phyloP scores from a whole-genome alignment of 345 rosid species.

The Zanthoxylum bungeanum region DNA sequence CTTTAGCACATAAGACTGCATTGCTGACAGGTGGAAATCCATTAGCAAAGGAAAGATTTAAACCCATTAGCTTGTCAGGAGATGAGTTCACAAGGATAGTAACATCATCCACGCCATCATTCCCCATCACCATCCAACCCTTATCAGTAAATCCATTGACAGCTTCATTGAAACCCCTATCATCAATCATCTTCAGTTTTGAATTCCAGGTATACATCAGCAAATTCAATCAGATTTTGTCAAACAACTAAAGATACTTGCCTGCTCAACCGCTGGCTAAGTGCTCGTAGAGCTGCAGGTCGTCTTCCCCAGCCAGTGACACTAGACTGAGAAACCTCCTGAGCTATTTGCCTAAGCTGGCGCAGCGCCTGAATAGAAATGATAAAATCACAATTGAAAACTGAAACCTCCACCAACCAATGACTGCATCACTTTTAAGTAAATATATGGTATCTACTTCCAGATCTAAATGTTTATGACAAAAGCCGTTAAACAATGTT shows the following conservation, averaged over 20 bases:
- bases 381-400: slow-evolving; percentile 1
- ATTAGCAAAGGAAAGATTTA: slow-evolving; percentile 72
- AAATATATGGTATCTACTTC: not conserved
- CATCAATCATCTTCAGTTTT: slow-evolving; percentile 15
- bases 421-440: not conserved
- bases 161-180: slow-evolving; percentile 97
- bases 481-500: not conserved
- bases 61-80: slow-evolving; percentile 93
- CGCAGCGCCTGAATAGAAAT: slow-evolving; percentile 65
- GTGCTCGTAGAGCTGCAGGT: slow-evolving; percentile 90
- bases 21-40: slow-evolving; percentile 84
- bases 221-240: not conserved
- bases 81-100: slow-evolving; percentile 91
- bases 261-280: slow-evolving; percentile 99
- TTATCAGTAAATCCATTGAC: slow-evolving; percentile 93
- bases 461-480: not conserved
- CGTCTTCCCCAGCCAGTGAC: slow-evolving; percentile 90
- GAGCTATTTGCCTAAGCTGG: slow-evolving; percentile 91
- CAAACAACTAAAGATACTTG: slow-evolving; percentile 24
- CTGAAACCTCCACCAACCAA: slow-evolving; percentile 8
- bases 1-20: slow-evolving; percentile 89
- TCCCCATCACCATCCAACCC: slow-evolving; percentile 94
- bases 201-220: not conserved
- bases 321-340: slow-evolving; percentile 81
- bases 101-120: slow-evolving; percentile 94